phyloP scores from a whole-genome alignment of 1,284 basidiomycete species.

The Naganishia albida region DNA sequence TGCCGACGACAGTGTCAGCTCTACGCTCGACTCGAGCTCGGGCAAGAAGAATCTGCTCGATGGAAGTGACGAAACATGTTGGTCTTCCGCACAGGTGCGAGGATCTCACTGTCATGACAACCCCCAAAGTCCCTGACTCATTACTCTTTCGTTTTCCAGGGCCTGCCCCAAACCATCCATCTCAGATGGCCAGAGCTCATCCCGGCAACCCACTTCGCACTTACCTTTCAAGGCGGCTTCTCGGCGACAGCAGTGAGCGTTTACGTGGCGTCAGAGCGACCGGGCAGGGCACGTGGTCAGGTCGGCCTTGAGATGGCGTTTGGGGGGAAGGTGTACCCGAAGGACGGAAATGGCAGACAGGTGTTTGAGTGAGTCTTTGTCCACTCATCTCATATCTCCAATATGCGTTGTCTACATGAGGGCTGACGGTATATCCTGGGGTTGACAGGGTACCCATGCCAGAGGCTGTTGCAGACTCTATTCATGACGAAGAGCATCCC shows the following conservation, averaged over 20 bases:
- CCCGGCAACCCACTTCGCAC: slow-evolving; percentile 43
- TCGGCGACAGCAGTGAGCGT: slow-evolving; percentile 43
- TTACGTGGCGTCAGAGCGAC: slow-evolving; percentile 38
- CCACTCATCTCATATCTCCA: too few species aligned
- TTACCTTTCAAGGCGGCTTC: slow-evolving; percentile 55
- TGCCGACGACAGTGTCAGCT: slow-evolving; percentile 26
- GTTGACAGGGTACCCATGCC: slow-evolving; percentile 29
- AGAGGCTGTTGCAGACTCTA: slow-evolving; percentile 27
- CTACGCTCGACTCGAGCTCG: slow-evolving; percentile 31
- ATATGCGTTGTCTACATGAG: too few species aligned
- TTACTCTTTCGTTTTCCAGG: slow-evolving; percentile 22
- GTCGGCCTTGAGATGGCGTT: slow-evolving; percentile 41
- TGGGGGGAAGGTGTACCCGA: slow-evolving; percentile 48
- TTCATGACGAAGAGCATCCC: slow-evolving; percentile 29
- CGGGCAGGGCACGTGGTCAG: slow-evolving; percentile 30
- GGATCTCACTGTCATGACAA: background rate
- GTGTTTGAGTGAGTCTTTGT: slow-evolving; percentile 48
- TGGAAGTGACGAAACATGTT: slow-evolving; percentile 34
- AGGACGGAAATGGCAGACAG: slow-evolving; percentile 50
- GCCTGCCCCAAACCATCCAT: slow-evolving; percentile 44
- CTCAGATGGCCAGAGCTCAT: slow-evolving; percentile 45
- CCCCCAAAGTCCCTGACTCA: background rate
- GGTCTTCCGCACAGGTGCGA: slow-evolving; percentile 33
- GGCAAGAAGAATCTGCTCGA: slow-evolving; percentile 35
- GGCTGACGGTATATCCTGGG: background rate